Evolutionary conservation across 768 basidiomycete species (phyloP).

Genomic region (Russula vinacea): DNA sequence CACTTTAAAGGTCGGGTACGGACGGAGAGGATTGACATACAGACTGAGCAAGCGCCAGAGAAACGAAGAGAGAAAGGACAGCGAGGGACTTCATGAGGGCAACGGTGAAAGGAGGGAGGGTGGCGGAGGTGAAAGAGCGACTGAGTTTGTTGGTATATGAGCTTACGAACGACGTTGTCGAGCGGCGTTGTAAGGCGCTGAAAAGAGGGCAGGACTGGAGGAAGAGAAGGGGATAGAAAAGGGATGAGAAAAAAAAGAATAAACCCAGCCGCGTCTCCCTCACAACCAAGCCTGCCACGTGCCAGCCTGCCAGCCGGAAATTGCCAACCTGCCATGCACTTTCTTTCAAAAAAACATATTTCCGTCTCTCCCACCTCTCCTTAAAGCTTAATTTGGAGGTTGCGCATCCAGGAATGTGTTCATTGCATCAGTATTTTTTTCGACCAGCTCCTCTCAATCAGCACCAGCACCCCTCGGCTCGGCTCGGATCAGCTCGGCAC

Average conservation of each 20-base stretch:
- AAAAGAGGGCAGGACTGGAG: neutral
- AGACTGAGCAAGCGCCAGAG: conserved; percentile 48
- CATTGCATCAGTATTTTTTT: neutral
- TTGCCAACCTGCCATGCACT: neutral
- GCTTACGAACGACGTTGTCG: neutral
- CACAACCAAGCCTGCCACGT: neutral
- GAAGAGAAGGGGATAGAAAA: neutral
- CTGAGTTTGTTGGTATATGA: neutral
- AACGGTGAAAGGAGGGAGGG: conserved; percentile 26
- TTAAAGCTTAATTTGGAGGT: too few relatives aligned
- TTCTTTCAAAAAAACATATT: too few relatives aligned
- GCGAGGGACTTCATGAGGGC: conserved; percentile 53
- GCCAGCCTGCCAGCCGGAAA: neutral
- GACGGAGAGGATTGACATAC: neutral
- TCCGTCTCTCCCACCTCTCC: too few relatives aligned
- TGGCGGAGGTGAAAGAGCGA: conserved; percentile 17
- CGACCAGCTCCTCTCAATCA: neutral
- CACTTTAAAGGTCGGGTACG: conserved; percentile 34
- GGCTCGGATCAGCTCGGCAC: neutral
- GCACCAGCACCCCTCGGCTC: neutral
- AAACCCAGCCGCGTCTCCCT: neutral
- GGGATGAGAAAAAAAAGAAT: neutral
- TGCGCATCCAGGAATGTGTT: too few relatives aligned
- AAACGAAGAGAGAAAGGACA: conserved; percentile 49
- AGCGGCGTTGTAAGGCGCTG: neutral